Base-by-base conservation (phyloP, 164 flowering plant genomes). In the Houttuynia cordata region DNA sequence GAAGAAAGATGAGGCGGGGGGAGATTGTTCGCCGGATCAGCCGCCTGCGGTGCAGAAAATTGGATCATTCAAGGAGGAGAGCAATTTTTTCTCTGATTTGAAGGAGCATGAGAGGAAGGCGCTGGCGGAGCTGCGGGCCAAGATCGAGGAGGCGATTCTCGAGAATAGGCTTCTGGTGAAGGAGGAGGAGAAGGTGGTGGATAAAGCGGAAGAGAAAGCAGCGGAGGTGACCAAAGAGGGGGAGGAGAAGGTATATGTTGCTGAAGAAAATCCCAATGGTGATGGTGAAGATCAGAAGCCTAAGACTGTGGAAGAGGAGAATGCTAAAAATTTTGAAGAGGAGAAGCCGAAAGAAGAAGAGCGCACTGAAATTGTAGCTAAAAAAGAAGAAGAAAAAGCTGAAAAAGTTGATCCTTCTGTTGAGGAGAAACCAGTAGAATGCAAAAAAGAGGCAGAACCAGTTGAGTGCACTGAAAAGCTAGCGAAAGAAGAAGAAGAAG, bases 81-180 rank as follows among this genome's bases (percentile, higher is more conserved):
- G 81, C 73, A 76, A 77, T 53, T 72, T 70, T 6, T 66, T 68
- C 34, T 79, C 85, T 51, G 91, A 87, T 78, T 74, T 87, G 41
- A 81, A 80, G 58, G 90, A 83, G 45, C 14, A 57, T 54, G 91
- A 89, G 78, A 83, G 67, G 65, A 89, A 78, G 74, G 91, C 94
- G 0, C 60, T 89, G 74, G 45, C 0, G 9, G 96, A 87, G 53
- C 63, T 89, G 41, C 80, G 71, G 61, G 50, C 73, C 4, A 86
- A 79, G 71, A 66, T 86, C 10, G 92, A 86, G 62, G 86, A 84
- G 62, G 91, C 86, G 51, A 85, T 88, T 50, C 70, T 75, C 9
- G 66, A 56, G 20, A 78, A 79, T 75, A 76, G 58, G 56, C 62
- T 83, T n/a, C 68, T 76, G 57, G 30, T 62, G 63, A 74, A 80